These are phyloP conservation scores for Trypanosoma boissoni DNA, from an alignment of 208 protist genomes.

Conservation along the genomic window DNA sequence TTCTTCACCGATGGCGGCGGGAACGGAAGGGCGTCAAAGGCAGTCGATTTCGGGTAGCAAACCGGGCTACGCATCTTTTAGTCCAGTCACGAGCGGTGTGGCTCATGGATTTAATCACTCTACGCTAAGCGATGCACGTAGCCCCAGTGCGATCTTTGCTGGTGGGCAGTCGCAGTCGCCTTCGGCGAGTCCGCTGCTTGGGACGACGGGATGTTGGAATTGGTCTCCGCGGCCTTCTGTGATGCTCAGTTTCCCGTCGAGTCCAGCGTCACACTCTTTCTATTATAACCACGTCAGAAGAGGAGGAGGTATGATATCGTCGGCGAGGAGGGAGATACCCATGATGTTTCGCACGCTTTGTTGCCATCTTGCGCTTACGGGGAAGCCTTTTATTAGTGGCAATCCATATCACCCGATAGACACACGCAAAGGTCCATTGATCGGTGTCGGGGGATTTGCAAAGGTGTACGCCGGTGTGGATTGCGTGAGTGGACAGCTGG, in stretches of 20 bases:
- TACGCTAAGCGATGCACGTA: neutral
- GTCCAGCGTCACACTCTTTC: constrained; percentile 2
- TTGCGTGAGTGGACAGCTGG: constrained; percentile 69
- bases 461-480: constrained; percentile 84
- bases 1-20: neutral
- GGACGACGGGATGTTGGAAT: neutral
- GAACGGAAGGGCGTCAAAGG: neutral
- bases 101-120: neutral
- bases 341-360: constrained; percentile 52
- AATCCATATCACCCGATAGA: constrained; percentile 59
- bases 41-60: constrained; percentile 15
- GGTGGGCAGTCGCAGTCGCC: constrained; percentile 2
- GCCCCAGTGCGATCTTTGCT: constrained; percentile 5
- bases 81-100: too few species aligned
- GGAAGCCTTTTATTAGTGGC: constrained; percentile 66
- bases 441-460: constrained; percentile 83
- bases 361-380: constrained; percentile 49
- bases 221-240: constrained; percentile 6
- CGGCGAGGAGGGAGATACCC: constrained; percentile 41
- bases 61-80: too few species aligned
- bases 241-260: neutral
- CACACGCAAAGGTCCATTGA: constrained; percentile 64
- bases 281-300: constrained; percentile 4
- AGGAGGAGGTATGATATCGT: constrained; percentile 5
- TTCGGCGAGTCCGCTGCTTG: constrained; percentile 15